phyloP scores from a whole-genome alignment of 495 filamentous ascomycete species.

The Filosporella fistucella region DNA sequence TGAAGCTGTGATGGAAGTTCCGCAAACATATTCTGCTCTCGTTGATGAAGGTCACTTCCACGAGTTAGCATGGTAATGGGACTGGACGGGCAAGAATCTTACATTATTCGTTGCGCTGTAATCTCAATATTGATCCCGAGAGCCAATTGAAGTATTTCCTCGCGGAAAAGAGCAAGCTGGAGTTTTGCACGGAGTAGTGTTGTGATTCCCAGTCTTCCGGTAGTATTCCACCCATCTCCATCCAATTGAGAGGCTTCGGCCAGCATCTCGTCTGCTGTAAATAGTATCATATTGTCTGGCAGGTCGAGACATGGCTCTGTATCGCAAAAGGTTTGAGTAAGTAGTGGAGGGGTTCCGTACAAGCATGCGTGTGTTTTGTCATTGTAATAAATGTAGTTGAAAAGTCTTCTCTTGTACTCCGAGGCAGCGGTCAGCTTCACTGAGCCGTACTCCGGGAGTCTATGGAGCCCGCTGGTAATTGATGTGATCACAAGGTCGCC shows the following conservation, averaged over 20 bases:
- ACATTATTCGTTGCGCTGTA: slow-evolving; percentile 14
- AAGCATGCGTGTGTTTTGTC: slow-evolving; percentile 19
- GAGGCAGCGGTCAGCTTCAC: slow-evolving; percentile 16
- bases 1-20: slow-evolving; percentile 14
- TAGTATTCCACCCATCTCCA: slow-evolving; percentile 16
- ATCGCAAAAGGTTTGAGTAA: slow-evolving; percentile 17
- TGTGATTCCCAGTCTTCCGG: background rate
- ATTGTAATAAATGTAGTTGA: slow-evolving; percentile 13
- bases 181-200: slow-evolving; percentile 11
- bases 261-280: slow-evolving; percentile 6
- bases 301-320: slow-evolving; percentile 18
- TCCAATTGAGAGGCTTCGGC: slow-evolving; percentile 11
- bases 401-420: slow-evolving; percentile 16
- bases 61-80: background rate
- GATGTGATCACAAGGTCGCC: slow-evolving; percentile 17
- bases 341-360: slow-evolving; percentile 18
- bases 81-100: slow-evolving; percentile 1
- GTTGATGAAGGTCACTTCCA: slow-evolving; percentile 14
- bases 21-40: slow-evolving; percentile 3
- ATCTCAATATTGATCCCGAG: slow-evolving; percentile 15
- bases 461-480: slow-evolving; percentile 20
- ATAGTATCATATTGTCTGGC: slow-evolving; percentile 5
- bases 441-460: slow-evolving; percentile 12
- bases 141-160: slow-evolving; percentile 23
- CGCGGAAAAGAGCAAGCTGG: slow-evolving; percentile 10